Base-by-base conservation (phyloP, 2,329 filamentous ascomycete species). In the Talaromyces sp. region DNA sequence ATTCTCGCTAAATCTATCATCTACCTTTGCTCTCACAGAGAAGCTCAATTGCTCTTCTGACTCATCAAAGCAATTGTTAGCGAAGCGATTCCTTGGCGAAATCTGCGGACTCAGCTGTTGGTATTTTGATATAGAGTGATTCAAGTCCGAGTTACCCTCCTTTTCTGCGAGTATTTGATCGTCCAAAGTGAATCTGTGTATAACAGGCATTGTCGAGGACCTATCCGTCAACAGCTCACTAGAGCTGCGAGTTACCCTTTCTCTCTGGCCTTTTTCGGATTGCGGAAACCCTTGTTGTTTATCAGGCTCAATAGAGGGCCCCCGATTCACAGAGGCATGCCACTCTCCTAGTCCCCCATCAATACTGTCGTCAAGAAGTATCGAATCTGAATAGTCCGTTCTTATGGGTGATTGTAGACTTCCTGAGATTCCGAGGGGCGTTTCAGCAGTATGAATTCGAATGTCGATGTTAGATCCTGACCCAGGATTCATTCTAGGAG, bases 161-260 rank as follows among this genome's bases (percentile, higher is more conserved):
- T 33, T 54, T 47, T 73, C 68, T 36, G 65, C 68, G 59, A 68
- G 61, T 10, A 66, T 53, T 59, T 73, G 69, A 14, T 72, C 68
- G 34, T 73, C 70, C 34, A 72, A 65, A 3, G 68, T 71, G 52
- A 70, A 72, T 7, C 63, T 62, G 64, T 60, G 36, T 27, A 59
- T 44, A 57, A 63, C 40, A 54, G 56, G 6, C 56, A 54, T 5
- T 27, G 23, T 36, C 10, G 31, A 18, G 28, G 54, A 56, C 8
- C 14, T 27, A 23, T 40, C 54, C 3, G n/a, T 40, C 54, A 56
- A 7, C 8, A n/a, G 54, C 16, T 56, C 54, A 5, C n/a, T 47
- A 3, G 44, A 27, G 23, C 10, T 7, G n/a, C 10, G n/a, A 27
- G 44, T 9, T 27, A 8, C 23, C n/a, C 23, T 47, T 18, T 8